Conservation (phyloP, 805 yeast species). For the Starmerella kuoi region DNA sequence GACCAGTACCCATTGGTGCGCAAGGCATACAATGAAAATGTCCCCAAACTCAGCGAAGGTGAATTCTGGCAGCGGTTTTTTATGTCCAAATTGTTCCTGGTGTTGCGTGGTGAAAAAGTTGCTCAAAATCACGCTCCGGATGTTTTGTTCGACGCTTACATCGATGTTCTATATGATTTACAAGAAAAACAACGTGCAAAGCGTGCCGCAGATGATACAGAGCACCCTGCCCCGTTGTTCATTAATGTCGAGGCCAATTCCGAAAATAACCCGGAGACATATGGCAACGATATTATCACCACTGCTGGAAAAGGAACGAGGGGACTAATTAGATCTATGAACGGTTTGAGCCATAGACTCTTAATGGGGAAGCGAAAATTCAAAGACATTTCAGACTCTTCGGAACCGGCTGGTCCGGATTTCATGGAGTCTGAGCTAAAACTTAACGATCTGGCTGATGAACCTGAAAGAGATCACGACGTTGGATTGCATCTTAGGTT, state of each 20-base stretch:
- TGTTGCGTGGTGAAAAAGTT: constrained; percentile 78
- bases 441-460: constrained; percentile 23
- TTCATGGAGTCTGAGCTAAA: constrained; percentile 22
- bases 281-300: constrained; percentile 57
- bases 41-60: constrained; percentile 78
- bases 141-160: constrained; percentile 68
- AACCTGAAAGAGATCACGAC: constrained; percentile 1
- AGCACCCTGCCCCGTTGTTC: constrained; percentile 44
- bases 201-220: constrained; percentile 11
- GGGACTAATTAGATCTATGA: constrained; percentile 75
- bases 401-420: not conserved
- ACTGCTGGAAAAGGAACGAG: constrained; percentile 44
- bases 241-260: constrained; percentile 72
- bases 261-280: constrained; percentile 61
- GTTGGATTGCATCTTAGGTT: constrained; percentile 13
- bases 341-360: constrained; percentile 73
- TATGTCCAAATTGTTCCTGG: constrained; percentile 74
- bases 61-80: constrained; percentile 96
- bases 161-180: constrained; percentile 54
- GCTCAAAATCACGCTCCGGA: constrained; percentile 71
- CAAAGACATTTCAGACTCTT: constrained; percentile 22
- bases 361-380: constrained; percentile 34
- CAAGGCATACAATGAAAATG: constrained; percentile 78
- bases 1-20: constrained; percentile 86
- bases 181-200: constrained; percentile 32